phyloP scores from a whole-genome alignment of 2,329 filamentous ascomycete genomes.

The Aspergillus fumigatiaffinis region DNA sequence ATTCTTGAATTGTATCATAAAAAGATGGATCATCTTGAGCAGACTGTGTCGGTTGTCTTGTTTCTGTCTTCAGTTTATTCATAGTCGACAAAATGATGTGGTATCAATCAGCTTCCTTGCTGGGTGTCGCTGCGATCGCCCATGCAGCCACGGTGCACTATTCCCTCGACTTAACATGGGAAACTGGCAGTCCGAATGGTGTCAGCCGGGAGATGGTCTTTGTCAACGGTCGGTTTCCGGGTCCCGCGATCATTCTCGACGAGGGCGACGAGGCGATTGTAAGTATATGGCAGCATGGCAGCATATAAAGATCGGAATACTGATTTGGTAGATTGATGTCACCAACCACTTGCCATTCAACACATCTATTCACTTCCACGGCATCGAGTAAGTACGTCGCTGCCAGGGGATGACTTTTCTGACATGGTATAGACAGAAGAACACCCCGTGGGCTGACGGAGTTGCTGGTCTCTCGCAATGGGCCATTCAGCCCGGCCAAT shows the following conservation, averaged over 20 bases:
- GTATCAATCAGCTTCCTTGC: not conserved
- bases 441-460: slow-evolving; percentile 58
- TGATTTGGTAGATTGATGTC: slow-evolving; percentile 19
- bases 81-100: not conserved
- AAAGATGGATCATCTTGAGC: not conserved
- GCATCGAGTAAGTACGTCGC: slow-evolving; percentile 31
- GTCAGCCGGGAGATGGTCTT: slow-evolving; percentile 29
- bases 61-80: not conserved
- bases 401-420: not conserved
- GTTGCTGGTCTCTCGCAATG: slow-evolving; percentile 55
- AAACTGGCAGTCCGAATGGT: slow-evolving; percentile 30
- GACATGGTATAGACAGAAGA: slow-evolving; percentile 33
- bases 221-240: slow-evolving; percentile 32
- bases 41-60: not conserved
- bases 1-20: not conserved
- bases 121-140: slow-evolving; percentile 2
- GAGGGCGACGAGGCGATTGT: slow-evolving; percentile 29
- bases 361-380: slow-evolving; percentile 33
- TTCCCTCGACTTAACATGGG: slow-evolving; percentile 29
- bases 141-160: slow-evolving; percentile 7
- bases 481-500: slow-evolving; percentile 47
- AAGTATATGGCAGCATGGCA: not conserved
- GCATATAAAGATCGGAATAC: not conserved
- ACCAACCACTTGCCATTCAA: slow-evolving; percentile 29
- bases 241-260: slow-evolving; percentile 24